Evolutionary conservation across 2,329 filamentous ascomycete species (phyloP).

Genomic region (Dactylellina drechsleri): DNA sequence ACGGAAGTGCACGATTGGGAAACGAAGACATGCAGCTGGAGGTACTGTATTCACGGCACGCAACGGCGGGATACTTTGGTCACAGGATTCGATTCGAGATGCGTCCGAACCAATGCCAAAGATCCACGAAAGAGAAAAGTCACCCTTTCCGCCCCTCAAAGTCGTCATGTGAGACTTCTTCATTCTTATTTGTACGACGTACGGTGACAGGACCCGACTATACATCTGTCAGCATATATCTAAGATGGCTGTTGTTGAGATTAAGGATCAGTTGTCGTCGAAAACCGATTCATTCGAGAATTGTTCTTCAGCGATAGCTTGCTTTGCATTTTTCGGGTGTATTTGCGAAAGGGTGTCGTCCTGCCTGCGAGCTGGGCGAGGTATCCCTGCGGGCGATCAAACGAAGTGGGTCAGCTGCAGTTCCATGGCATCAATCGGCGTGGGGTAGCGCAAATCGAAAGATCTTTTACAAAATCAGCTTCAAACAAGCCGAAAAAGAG

Average conservation of each 20-base stretch:
- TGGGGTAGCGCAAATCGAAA: constrained; percentile 23
- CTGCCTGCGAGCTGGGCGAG: constrained; percentile 39
- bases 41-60: constrained; percentile 48
- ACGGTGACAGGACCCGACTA: constrained; percentile 16
- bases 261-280: not conserved
- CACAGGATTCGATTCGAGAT: constrained; percentile 40
- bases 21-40: constrained; percentile 39
- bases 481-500: too few species aligned
- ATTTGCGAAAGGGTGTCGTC: constrained; percentile 29
- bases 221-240: constrained; percentile 16
- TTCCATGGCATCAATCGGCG: constrained; percentile 16
- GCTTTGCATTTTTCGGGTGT: constrained; percentile 23
- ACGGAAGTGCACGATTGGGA: constrained; percentile 29
- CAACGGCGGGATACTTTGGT: constrained; percentile 38
- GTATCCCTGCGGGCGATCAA: constrained; percentile 53
- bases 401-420: constrained; percentile 50
- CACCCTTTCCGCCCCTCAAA: constrained; percentile 5
- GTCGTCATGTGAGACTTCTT: constrained; percentile 34
- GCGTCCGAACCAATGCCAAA: constrained; percentile 45
- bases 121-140: constrained; percentile 42
- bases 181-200: constrained; percentile 35
- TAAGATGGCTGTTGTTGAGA: not conserved
- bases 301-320: constrained; percentile 11
- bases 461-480: too few species aligned
- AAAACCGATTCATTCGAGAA: constrained; percentile 1